Evolutionary conservation across 106 monocot species (phyloP).

Genomic region (Phalaenopsis equestris): DNA sequence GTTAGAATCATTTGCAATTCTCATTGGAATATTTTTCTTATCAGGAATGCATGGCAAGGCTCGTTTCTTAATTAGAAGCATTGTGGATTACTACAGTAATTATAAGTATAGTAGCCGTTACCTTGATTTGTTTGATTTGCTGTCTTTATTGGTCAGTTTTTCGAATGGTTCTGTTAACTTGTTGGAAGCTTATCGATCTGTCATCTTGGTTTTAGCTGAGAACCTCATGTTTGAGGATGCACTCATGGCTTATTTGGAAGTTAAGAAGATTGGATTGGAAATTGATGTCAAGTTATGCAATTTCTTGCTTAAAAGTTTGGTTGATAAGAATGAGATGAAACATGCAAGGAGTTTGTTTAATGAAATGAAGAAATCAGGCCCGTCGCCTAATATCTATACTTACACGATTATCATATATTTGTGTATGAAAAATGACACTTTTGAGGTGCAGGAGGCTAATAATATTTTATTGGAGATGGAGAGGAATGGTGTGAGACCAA

Average conservation of each 20-base stretch:
- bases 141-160: neutral
- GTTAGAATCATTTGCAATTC: constrained; percentile 2
- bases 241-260: neutral
- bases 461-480: constrained; percentile 12
- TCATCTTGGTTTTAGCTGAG: constrained; percentile 5
- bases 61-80: constrained; percentile 3
- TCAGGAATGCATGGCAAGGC: constrained; percentile 8
- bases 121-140: constrained; percentile 3
- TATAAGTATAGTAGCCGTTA: neutral
- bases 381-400: constrained; percentile 8
- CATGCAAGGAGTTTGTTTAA: neutral
- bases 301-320: constrained; percentile 1
- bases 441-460: constrained; percentile 6
- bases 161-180: constrained; percentile 4
- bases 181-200: constrained; percentile 1
- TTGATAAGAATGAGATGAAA: neutral
- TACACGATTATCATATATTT: constrained; percentile 12
- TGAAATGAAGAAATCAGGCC: constrained; percentile 4
- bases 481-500: constrained; percentile 10
- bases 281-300: constrained; percentile 11
- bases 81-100: neutral
- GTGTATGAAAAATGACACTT: neutral
- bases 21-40: neutral
- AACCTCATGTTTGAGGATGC: constrained; percentile 10
- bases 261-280: neutral